These are phyloP conservation scores for Penicillium frequentans DNA, from an alignment of 2,329 filamentous ascomycete species.

Conservation along the genomic window DNA sequence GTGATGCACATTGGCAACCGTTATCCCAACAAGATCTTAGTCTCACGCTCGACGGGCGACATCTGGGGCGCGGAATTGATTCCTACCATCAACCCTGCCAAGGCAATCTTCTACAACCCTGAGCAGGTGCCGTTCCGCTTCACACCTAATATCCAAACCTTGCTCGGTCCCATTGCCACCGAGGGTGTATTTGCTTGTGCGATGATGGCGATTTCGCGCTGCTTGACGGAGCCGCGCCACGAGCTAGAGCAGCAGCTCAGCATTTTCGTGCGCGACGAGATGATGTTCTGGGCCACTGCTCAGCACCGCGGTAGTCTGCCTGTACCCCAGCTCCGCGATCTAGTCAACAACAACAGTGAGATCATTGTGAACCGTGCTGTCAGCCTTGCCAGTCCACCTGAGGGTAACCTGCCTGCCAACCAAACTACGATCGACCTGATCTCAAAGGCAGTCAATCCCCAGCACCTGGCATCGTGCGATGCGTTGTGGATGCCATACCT, in stretches of 20 bases:
- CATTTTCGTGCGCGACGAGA: constrained; percentile 95
- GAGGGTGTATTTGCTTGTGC: constrained; percentile 96
- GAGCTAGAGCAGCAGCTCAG: constrained; percentile 95
- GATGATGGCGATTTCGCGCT: constrained; percentile 94
- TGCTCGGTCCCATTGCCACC: constrained; percentile 93
- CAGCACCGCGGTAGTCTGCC: constrained; percentile 66
- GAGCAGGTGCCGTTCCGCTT: constrained; percentile 97
- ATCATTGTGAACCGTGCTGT: constrained; percentile 88
- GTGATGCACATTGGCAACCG: constrained; percentile 96
- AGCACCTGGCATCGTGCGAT: constrained; percentile 84
- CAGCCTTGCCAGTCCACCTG: constrained; percentile 75
- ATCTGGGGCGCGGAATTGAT: constrained; percentile 96
- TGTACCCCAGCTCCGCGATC: constrained; percentile 71
- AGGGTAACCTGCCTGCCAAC: constrained; percentile 82
- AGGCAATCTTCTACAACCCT: constrained; percentile 90
- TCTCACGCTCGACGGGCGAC: constrained; percentile 82
- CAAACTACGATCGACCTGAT: constrained; percentile 96
- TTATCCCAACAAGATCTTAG: constrained; percentile 93
- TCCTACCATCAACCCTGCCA: constrained; percentile 78
- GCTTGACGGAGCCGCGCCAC: constrained; percentile 75
- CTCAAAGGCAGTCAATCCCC: constrained; percentile 87
- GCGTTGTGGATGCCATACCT: constrained; percentile 97
- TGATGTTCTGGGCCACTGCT: constrained; percentile 93
- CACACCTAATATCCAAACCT: constrained; percentile 90
- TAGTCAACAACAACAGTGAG: constrained; percentile 83